Evolutionary conservation across 2,329 filamentous ascomycete genomes (phyloP), one percentile per base, ranked within the genome.

Genomic region (Trichoderma atrobrunneum): DNA sequence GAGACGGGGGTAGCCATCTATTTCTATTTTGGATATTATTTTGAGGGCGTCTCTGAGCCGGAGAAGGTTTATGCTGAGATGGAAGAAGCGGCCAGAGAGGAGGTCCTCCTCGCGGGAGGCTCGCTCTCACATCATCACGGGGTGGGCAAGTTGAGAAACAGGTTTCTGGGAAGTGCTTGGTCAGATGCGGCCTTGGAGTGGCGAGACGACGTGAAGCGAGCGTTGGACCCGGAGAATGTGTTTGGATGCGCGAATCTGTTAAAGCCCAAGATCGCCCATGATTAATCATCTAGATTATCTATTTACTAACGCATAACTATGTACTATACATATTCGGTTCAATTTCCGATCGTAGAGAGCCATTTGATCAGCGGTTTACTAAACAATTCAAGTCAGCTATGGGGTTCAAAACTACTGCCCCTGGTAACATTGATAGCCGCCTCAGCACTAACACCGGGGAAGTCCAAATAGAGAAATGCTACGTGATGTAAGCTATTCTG

Each of bases 91-190:
- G 64, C 64, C 0, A 43, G 64, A 26, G 48, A 59, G 2, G 64
- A 68, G 48, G 36, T 68, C 10, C 12, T 68, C 6, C 28, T 68
- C 4, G n/a, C 28, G 5, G 64, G 64, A 34, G 64, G 64, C 5
- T 54, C 64, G 4, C 24, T 68, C 3, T 68, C 64, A 21, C 64
- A 68, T 36, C 64, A 68, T 36, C 64, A 68, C 43, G 64, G 64
- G 2, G 48, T 63, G 7, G 60, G 60, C 6, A 63, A 36, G 11
- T 3, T 63, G 16, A 36, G 60, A n/a, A 36, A 28, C 60, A 43
- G 36, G 60, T 39, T 63, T 48, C 32, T 63, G 21, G 32, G 32
- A 0, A 24, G 18, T 39, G 60, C 26, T 16, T 48, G 32, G 32
- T 63, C 60, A 16, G 32, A 36, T 7, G 60, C 60, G 7, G 60